Base-by-base conservation (phyloP, 495 filamentous ascomycete genomes). In the Amorphotheca resinae region DNA sequence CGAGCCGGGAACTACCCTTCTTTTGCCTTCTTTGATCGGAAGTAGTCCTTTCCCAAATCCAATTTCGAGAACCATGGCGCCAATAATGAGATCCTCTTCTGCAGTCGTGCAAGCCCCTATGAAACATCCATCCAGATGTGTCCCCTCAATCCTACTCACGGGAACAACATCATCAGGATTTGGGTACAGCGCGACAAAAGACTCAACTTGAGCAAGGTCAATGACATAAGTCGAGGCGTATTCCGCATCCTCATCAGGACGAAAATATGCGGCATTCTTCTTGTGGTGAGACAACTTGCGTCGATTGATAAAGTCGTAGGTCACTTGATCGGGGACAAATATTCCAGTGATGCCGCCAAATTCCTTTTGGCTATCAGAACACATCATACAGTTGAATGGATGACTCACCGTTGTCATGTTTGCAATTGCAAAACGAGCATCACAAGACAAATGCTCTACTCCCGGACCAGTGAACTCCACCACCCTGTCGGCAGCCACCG, bases 51-150 rank as follows among this genome's bases (percentile, higher is more conserved):
- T 41, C 43, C 56, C 44, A n/a, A 69, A 26, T 1, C 60, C 66
- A 12, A 50, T 33, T 35, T 66, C 62, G 0, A 68, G 49, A 0
- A 68, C 60, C 15, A 68, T 42, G 0, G 59, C 66, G 0, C 47
- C 66, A 1, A 68, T 41, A 16, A 69, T 60, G 1, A 70, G 44
- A 38, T 70, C 66, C 40, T 72, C 66, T 34, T 67, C 64, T 1
- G 66, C 56, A 0, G 66, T 69, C 0, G 65, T 72, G 49, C 68
- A 68, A 5, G 65, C 66, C n/a, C 66, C 68, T 8, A 71, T 69
- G 37, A 72, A 69, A 38, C 62, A 64, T 0, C 65, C 66, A 40
- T 69, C 62, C 2, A 72, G 43, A 2, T 49, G 22, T 39, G 58
- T 63, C 0, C 49, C 57, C 14, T 49, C 44, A 12, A 51, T 14